Base-by-base conservation (phyloP, 2,329 filamentous ascomycete species). In the Apiospora arundinis region DNA sequence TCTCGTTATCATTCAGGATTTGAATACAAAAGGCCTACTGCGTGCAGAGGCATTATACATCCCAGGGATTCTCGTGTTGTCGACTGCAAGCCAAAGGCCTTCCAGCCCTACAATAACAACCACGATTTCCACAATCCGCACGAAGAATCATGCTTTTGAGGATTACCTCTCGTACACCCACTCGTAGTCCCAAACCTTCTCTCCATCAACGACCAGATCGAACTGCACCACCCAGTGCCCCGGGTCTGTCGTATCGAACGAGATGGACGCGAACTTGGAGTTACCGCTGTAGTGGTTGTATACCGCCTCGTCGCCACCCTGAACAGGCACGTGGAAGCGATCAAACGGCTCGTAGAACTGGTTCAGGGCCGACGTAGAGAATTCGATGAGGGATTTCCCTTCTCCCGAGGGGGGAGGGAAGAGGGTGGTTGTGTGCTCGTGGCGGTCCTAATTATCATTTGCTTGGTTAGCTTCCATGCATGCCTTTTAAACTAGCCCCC, bases 261-360 rank as follows among this genome's bases (percentile, higher is more conserved):
- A 86, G 21, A 92, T 83, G 0, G 88, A 85, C 0, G 90, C 90
- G 78, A 91, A 90, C 77, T 92, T 92, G 75, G 84, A 87, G 74
- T 92, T 92, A 0, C 90, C 90, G 73, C 91, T 87, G 85, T 83
- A 12, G 67, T 68, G 67, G 45, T 68, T 68, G 3, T 68, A 48
- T 16, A 68, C 67, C 2, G 67, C 67, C 25, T 91, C 85, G 76
- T 92, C 90, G 72, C 90, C 84, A 8, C 86, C 83, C 70, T 91
- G 88, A 1, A 85, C 84, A 78, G 92, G 89, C 70, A 82, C 82
- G 78, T 92, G 92, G 5, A 90, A 91, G 16, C 90, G 71, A 25
- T 70, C 82, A 44, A 90, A 82, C 0, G 91, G 91, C 3, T 92
- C 81, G 76, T 92, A 92, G 78, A 93, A 93, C 88, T 92, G 92